Evolutionary conservation across 2,329 filamentous ascomycete species (phyloP).

Genomic region (Cladosporium sp.): DNA sequence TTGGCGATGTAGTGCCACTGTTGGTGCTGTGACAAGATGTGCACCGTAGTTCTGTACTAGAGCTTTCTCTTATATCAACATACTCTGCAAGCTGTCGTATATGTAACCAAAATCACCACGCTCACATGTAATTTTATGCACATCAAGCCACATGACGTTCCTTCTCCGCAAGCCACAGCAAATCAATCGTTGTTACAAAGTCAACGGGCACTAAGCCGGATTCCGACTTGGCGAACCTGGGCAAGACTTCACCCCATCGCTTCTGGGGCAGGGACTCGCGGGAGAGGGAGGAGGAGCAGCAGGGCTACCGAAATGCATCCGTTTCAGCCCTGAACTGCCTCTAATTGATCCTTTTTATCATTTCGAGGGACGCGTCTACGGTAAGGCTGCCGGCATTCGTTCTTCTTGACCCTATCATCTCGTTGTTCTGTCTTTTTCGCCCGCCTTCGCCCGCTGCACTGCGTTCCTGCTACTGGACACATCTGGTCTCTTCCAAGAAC

Average conservation of each 20-base stretch:
- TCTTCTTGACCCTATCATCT: not conserved
- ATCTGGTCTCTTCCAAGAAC: not conserved
- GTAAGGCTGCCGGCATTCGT: not conserved
- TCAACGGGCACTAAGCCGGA: not conserved
- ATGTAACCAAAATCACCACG: not conserved
- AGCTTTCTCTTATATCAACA: not conserved
- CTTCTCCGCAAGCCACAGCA: conserved; percentile 3
- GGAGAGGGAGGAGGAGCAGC: not conserved
- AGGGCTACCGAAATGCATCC: conserved; percentile 2
- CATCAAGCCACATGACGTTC: not conserved
- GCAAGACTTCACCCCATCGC: not conserved
- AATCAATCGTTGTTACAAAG: not conserved
- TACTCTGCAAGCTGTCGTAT: not conserved
- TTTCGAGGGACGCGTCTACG: conserved; percentile 1
- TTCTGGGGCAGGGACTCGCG: conserved; percentile 6
- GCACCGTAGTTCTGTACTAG: not conserved
- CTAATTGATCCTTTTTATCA: not conserved
- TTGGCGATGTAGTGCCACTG: not conserved
- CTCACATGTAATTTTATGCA: not conserved
- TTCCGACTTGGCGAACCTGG: conserved; percentile 5
- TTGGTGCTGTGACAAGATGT: not conserved
- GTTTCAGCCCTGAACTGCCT: not conserved
- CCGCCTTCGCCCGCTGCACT: not conserved
- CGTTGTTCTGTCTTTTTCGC: not conserved
- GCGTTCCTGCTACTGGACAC: not conserved